A percentile compares a stretch with the other conserved stretches of the same genome.
These are phyloP conservation scores for Candida anglica DNA, from an alignment of 805 yeast genomes.

Conservation along the genomic window DNA sequence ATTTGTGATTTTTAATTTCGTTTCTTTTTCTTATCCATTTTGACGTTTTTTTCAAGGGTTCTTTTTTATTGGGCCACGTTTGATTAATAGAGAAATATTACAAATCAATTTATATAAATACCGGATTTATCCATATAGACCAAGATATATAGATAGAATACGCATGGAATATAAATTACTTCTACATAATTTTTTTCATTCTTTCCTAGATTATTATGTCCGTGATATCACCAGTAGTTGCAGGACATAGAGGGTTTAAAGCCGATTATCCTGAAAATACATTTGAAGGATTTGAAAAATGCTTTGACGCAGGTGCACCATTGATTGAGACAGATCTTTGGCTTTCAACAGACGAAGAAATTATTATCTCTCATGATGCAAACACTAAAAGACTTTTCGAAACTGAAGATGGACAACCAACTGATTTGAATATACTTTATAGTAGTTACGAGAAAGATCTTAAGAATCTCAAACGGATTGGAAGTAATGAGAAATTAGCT, in stretches of 20 bases:
- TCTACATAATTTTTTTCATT: no score
- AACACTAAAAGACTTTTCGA: slow-evolving; percentile 35
- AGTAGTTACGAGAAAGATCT: slow-evolving; percentile 25
- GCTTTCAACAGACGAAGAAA: slow-evolving; percentile 32
- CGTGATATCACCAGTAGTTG: slow-evolving; percentile 19
- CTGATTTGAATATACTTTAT: slow-evolving; percentile 30
- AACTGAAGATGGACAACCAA: slow-evolving; percentile 28
- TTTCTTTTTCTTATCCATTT: no score
- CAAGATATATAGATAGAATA: no score
- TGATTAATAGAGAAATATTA: no score
- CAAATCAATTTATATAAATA: no score
- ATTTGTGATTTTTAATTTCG: no score
- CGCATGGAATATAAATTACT: no score
- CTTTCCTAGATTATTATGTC: not conserved
- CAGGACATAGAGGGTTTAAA: slow-evolving; percentile 43
- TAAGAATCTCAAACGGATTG: slow-evolving; percentile 24
- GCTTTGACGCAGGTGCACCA: slow-evolving; percentile 35
- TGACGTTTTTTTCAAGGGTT: no score
- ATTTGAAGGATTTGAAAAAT: slow-evolving; percentile 30
- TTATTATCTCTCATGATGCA: slow-evolving; percentile 38
- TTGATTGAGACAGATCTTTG: slow-evolving; percentile 41
- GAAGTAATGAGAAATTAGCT: slow-evolving; percentile 28
- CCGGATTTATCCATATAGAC: no score
- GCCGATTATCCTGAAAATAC: slow-evolving; percentile 39
- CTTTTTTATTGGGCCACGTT: no score